A percentile compares a stretch with the other conserved stretches of the same genome.
Conservation (phyloP, 257 asterid genomes). For the Lantana camara region DNA sequence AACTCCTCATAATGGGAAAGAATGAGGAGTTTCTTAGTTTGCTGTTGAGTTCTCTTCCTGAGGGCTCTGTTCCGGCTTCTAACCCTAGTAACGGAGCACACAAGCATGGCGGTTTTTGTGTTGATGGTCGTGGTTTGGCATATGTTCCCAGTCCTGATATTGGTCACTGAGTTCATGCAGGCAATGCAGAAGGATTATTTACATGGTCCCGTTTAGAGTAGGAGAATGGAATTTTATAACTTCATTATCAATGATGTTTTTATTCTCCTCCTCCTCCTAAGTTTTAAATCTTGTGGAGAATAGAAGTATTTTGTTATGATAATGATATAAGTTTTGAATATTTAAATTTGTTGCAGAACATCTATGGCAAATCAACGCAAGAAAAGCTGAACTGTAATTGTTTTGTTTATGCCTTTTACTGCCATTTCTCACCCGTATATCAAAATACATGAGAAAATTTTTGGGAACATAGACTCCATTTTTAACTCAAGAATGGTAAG, state of each 20-base stretch:
- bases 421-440: no score
- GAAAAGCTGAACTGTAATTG: no score
- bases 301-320: no score
- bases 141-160: slow-evolving; percentile 27
- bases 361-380: no score
- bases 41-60: slow-evolving; percentile 8
- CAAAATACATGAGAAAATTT: no score
- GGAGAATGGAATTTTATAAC: background rate
- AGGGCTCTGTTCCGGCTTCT: slow-evolving; percentile 4
- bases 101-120: background rate
- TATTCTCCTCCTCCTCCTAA: no score
- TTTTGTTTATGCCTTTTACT: no score
- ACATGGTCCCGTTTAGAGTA: background rate
- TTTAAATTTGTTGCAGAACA: no score
- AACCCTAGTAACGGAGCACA: slow-evolving; percentile 2
- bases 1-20: background rate
- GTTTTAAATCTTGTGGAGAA: no score
- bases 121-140: slow-evolving; percentile 20
- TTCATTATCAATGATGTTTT: background rate
- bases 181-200: background rate
- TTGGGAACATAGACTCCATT: no score
- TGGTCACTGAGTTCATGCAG: slow-evolving; percentile 20
- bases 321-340: no score
- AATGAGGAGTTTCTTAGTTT: background rate
- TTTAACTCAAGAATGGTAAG: no score